Percentiles rank a stretch among this genome's conserved stretches.
phyloP scores from a whole-genome alignment of 2,329 filamentous ascomycete species.

The Alternaria sp. region DNA sequence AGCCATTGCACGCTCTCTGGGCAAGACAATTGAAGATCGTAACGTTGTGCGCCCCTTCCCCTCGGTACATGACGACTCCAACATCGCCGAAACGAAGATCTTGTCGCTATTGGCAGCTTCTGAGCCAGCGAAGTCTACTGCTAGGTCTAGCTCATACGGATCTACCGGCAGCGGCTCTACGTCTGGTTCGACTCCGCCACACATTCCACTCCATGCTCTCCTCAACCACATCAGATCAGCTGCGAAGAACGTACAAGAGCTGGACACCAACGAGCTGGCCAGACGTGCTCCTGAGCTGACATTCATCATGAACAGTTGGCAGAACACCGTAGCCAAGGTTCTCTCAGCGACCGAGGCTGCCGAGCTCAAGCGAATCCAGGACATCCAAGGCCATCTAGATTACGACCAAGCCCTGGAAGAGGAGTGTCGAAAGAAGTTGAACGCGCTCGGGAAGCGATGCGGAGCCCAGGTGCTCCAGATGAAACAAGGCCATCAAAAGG shows the following conservation, averaged over 20 bases:
- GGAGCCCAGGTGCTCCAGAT: conserved; percentile 1
- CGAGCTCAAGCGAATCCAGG: neutral
- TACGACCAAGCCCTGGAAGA: neutral
- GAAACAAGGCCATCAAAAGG: neutral
- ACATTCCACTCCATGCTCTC: neutral
- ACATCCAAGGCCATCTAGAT: conserved; percentile 1
- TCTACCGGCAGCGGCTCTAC: neutral
- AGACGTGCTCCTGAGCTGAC: neutral
- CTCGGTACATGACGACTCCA: neutral
- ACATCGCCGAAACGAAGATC: neutral
- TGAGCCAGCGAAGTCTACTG: neutral
- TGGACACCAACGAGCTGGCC: neutral
- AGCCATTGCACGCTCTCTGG: conserved; percentile 10
- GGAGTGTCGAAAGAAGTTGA: neutral
- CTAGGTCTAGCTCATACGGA: neutral
- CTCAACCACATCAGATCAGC: neutral
- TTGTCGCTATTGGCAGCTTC: neutral
- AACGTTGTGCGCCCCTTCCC: neutral
- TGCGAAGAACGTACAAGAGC: neutral
- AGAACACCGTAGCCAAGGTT: neutral
- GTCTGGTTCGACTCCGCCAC: neutral
- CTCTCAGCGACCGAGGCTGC: neutral
- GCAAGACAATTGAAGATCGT: neutral
- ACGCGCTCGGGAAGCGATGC: neutral
- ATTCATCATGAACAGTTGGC: neutral